phyloP scores from a whole-genome alignment of 306 rosid genomes.

The Fragaria nilgerrensis region DNA sequence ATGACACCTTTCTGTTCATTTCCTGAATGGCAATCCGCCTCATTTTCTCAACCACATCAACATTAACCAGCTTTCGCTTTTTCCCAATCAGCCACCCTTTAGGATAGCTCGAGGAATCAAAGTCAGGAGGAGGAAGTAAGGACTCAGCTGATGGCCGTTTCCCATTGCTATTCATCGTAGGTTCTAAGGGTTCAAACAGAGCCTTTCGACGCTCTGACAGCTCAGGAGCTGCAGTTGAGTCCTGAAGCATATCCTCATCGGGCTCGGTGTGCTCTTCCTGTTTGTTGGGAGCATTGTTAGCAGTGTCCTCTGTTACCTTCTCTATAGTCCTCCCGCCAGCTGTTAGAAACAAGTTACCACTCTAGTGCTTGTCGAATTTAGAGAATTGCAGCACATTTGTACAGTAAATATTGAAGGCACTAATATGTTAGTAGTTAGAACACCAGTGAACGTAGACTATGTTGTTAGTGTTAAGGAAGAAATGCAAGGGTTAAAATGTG shows the following conservation, averaged over 20 bases:
- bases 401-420: slow-evolving; percentile 1
- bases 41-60: slow-evolving; percentile 97
- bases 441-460: background rate
- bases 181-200: slow-evolving; percentile 84
- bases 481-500: background rate
- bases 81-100: slow-evolving; percentile 91
- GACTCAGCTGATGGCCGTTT: slow-evolving; percentile 68
- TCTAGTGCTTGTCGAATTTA: slow-evolving; percentile 55
- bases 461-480: background rate
- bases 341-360: slow-evolving; percentile 68
- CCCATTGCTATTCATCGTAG: slow-evolving; percentile 47
- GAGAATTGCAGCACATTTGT: slow-evolving; percentile 29
- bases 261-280: slow-evolving; percentile 38
- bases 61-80: slow-evolving; percentile 93
- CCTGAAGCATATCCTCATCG: slow-evolving; percentile 43
- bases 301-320: slow-evolving; percentile 54
- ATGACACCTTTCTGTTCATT: slow-evolving; percentile 91
- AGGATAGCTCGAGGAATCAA: slow-evolving; percentile 74
- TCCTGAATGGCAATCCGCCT: slow-evolving; percentile 88
- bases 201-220: slow-evolving; percentile 75
- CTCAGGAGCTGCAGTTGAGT: slow-evolving; percentile 32
- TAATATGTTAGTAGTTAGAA: background rate
- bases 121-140: slow-evolving; percentile 92
- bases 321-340: slow-evolving; percentile 73
- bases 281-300: slow-evolving; percentile 43